Percentiles rank a stretch among this genome's conserved stretches.
phyloP scores from a whole-genome alignment of 495 filamentous ascomycete genomes.

The Thozetella sp. region DNA sequence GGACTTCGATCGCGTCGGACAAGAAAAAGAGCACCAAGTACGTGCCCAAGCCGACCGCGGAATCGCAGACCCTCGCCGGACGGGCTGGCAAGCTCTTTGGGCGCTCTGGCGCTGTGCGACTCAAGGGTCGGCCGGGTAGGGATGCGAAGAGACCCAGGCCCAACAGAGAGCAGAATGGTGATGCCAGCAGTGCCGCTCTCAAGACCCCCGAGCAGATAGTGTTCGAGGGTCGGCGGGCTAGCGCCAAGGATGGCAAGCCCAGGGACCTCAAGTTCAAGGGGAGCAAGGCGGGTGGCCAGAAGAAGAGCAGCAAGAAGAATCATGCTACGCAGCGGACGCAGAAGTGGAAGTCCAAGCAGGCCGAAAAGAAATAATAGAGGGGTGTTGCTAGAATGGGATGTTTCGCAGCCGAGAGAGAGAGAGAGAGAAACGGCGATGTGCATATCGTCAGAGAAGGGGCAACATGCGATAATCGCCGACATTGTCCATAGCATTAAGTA shows the following conservation, averaged over 20 bases:
- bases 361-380: slow-evolving; percentile 1
- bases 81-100: slow-evolving; percentile 85
- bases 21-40: slow-evolving; percentile 46
- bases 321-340: slow-evolving; percentile 57
- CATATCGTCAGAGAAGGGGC: too few relatives aligned
- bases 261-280: slow-evolving; percentile 67
- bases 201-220: slow-evolving; percentile 70
- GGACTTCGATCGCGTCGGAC: slow-evolving; percentile 9
- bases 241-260: slow-evolving; percentile 58
- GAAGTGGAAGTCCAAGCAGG: slow-evolving; percentile 55
- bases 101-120: slow-evolving; percentile 69
- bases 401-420: too few relatives aligned
- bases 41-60: slow-evolving; percentile 63
- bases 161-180: slow-evolving; percentile 18
- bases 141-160: slow-evolving; percentile 23
- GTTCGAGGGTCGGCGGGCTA: slow-evolving; percentile 90
- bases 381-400: too few relatives aligned
- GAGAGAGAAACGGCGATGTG: too few relatives aligned
- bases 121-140: slow-evolving; percentile 40
- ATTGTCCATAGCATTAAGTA: too few relatives aligned
- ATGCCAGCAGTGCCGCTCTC: slow-evolving; percentile 24
- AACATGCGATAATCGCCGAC: too few relatives aligned
- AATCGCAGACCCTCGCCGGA: slow-evolving; percentile 73
- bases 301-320: slow-evolving; percentile 23
- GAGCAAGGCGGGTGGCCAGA: slow-evolving; percentile 33